These are phyloP conservation scores for Rhododendron simsii DNA, from an alignment of 148 eudicot genomes.

Conservation along the genomic window DNA sequence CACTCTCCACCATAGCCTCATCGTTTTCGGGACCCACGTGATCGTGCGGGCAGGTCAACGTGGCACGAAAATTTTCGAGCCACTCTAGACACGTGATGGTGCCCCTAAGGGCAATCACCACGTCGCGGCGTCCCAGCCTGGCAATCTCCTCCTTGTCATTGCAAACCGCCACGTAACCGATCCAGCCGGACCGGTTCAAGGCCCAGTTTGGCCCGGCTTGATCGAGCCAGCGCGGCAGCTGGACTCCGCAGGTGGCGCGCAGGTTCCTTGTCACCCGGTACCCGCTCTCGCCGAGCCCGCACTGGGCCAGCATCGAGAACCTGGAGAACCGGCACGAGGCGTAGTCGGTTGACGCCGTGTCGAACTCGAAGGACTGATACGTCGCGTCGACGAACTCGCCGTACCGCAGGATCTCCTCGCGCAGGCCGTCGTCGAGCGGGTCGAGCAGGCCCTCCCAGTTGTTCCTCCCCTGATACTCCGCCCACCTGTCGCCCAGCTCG, in stretches of 20 bases:
- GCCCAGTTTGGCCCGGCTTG: neutral
- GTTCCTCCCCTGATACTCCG: conserved; percentile 1
- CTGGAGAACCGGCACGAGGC: neutral
- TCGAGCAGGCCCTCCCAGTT: conserved; percentile 16
- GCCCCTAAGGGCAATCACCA: conserved; percentile 8
- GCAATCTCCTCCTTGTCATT: conserved; percentile 13
- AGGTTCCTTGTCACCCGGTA: conserved; percentile 9
- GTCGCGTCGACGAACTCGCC: conserved; percentile 14
- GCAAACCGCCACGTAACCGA: conserved; percentile 15
- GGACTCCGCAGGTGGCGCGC: conserved; percentile 4
- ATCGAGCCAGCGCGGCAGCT: conserved; percentile 4
- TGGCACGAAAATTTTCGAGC: conserved; percentile 13
- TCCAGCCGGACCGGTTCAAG: neutral
- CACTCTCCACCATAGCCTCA: conserved; percentile 11
- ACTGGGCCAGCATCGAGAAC: conserved; percentile 7
- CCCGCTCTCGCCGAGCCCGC: neutral
- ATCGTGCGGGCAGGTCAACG: neutral
- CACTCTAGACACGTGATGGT: conserved; percentile 9
- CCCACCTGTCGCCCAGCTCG: conserved; percentile 8
- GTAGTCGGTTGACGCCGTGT: neutral
- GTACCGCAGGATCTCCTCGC: conserved; percentile 12
- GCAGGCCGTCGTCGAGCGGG: neutral
- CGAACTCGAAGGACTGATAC: conserved; percentile 7
- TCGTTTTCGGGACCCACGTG: neutral
- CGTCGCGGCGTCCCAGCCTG: conserved; percentile 13